Percentiles rank a stretch among this genome's conserved stretches.
Evolutionary conservation across 2,329 filamentous ascomycete genomes (phyloP).

Genomic region (Xylariaceae sp.): DNA sequence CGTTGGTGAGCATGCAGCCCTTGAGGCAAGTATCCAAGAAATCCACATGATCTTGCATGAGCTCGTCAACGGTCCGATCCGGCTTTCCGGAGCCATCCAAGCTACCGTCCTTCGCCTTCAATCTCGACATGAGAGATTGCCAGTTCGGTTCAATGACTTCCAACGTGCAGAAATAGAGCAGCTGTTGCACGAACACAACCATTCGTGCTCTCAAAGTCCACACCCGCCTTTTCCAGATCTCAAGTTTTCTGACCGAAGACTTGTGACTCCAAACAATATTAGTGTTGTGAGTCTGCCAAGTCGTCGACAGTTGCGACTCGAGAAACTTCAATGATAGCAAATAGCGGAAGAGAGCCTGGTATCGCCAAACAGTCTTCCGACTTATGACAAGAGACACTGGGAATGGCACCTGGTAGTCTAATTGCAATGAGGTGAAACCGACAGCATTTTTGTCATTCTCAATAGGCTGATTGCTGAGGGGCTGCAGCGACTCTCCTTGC

Average conservation of each 20-base stretch:
- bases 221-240: constrained; percentile 87
- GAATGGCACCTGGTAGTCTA: constrained; percentile 93
- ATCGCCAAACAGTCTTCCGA: constrained; percentile 92
- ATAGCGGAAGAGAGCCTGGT: constrained; percentile 94
- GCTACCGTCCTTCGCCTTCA: constrained; percentile 57
- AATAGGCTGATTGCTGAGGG: constrained; percentile 59
- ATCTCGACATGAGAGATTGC: constrained; percentile 83
- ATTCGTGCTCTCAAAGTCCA: constrained; percentile 91
- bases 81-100: constrained; percentile 37
- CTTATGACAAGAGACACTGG: constrained; percentile 93
- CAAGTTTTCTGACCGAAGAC: constrained; percentile 65
- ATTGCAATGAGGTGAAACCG: constrained; percentile 86
- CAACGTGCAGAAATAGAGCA: constrained; percentile 92
- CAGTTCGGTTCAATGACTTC: constrained; percentile 98
- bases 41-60: constrained; percentile 99
- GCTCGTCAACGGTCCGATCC: constrained; percentile 81
- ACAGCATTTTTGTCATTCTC: constrained; percentile 82
- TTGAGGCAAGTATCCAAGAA: constrained; percentile 97
- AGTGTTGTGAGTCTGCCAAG: constrained; percentile 87
- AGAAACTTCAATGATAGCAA: constrained; percentile 83
- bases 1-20: constrained; percentile 98
- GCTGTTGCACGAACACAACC: constrained; percentile 94
- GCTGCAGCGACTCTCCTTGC: constrained; percentile 75
- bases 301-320: constrained; percentile 77
- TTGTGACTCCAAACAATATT: constrained; percentile 76